Conservation (phyloP, 305 asterid species). For the Vinca major region DNA sequence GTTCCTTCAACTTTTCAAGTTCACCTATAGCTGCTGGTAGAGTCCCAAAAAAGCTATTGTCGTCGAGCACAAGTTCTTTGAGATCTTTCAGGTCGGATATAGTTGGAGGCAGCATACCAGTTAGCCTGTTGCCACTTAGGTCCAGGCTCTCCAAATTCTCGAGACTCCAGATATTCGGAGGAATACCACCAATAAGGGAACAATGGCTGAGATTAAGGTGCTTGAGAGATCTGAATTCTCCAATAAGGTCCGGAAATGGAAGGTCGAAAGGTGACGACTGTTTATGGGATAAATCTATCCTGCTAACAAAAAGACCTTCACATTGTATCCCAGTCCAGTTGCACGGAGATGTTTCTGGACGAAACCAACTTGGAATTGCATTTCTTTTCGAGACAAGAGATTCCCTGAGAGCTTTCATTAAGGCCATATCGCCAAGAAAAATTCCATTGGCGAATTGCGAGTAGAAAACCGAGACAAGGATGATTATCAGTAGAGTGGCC, state of each 20-base stretch:
- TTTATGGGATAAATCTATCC: constrained; percentile 30
- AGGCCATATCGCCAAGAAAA: constrained; percentile 24
- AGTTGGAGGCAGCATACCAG: constrained; percentile 36
- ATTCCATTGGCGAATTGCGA: constrained; percentile 17
- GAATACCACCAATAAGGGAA: constrained; percentile 37
- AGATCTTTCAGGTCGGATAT: constrained; percentile 32
- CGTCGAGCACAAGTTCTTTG: constrained; percentile 49
- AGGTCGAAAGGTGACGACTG: constrained; percentile 24
- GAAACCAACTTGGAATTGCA: constrained; percentile 40
- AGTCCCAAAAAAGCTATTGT: constrained; percentile 40
- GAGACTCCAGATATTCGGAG: constrained; percentile 38
- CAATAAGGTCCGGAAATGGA: constrained; percentile 40
- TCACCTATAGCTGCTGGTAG: constrained; percentile 42
- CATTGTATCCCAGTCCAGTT: constrained; percentile 62
- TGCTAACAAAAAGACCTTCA: constrained; percentile 28
- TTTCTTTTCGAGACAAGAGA: constrained; percentile 25
- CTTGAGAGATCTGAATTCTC: constrained; percentile 37
- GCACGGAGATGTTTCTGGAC: constrained; percentile 38
- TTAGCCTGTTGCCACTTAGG: constrained; percentile 43
- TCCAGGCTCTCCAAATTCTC: constrained; percentile 43
- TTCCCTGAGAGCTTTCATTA: constrained; percentile 31
- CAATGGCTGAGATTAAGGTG: constrained; percentile 56
- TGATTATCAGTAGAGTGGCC: constrained; percentile 16
- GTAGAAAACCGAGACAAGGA: constrained; percentile 17
- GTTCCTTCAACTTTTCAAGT: constrained; percentile 39